Base-by-base conservation (phyloP, 352 stramenopile species). In the Globisporangium spiculum region DNA sequence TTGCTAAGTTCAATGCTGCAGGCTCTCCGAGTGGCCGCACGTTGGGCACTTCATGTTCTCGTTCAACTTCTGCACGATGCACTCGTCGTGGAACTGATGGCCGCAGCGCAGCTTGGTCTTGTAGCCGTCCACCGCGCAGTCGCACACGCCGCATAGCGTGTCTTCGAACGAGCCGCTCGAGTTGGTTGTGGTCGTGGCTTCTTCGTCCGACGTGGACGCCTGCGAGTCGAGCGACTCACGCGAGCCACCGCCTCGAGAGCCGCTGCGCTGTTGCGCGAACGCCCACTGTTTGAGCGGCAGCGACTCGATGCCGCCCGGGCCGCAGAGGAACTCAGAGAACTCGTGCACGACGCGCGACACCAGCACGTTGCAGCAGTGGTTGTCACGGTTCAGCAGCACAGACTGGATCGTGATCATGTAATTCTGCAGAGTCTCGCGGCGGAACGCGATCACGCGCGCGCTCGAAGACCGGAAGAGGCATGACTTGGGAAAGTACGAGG, bases 81-180 rank as follows among this genome's bases (percentile, higher is more conserved):
- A 87, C 67, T 85, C 79, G 54, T 87, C 75, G 68, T 87, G 79
- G 71, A 85, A 87, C 5, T 70, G 56, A 30, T 87, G 77, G 38
- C 79, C 73, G 61, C 77, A 87, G 14, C 32, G 48, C 48, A 87
- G 54, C 18, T 34, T 66, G 18, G 72, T 77, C 3, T 66, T 71
- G 54, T 79, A 74, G 3, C 32, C 66, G 56, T 57, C 53, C 55
- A 75, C 69, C 7, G 22, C 44, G 34, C 65, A 41, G 22, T 71
- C 63, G 22, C 72, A 78, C 16, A 78, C 53, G 16, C 12, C 7
- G 48, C 75, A 81, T 14, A 38, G 53, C 59, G 65, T n/a, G 38
- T 67, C 63, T 0, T 41, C 30, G 41, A 53, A 63, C 63, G 48
- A 24, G 32, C 38, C 34, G 54, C n/a, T 36, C 3, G 27, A 66